Evolutionary conservation across 208 protist genomes (phyloP).

Genomic region (Herpetomonas tarakana): DNA sequence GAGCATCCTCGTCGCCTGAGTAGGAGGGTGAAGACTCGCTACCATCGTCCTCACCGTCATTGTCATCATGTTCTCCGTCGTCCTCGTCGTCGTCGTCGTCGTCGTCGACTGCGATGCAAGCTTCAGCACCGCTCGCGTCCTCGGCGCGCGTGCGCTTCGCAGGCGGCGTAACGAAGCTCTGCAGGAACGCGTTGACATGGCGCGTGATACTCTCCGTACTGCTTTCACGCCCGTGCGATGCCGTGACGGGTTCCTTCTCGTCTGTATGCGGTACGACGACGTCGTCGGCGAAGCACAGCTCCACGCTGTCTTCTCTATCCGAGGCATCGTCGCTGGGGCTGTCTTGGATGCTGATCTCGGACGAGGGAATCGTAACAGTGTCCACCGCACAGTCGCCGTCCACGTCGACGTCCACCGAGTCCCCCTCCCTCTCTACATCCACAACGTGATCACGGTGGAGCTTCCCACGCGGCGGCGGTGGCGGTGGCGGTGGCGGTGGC

Average conservation of each 20-base stretch:
- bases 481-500: too few species aligned
- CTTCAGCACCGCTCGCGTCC: neutral
- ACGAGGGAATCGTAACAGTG: neutral
- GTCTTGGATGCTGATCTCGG: neutral
- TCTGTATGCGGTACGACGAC: neutral
- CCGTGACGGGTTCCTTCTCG: too few species aligned
- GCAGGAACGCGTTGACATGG: neutral
- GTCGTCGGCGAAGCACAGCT: neutral
- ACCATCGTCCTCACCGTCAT: neutral
- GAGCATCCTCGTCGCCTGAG: neutral
- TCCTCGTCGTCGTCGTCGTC: slow-evolving; percentile 8
- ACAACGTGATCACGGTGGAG: neutral
- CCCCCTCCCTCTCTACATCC: neutral
- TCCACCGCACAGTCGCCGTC: neutral
- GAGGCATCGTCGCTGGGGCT: neutral
- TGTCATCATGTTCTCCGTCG: slow-evolving; percentile 5
- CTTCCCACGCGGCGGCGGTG: too few species aligned
- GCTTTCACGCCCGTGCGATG: too few species aligned
- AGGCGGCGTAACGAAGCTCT: neutral
- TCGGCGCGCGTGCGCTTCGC: neutral
- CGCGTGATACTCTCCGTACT: neutral
- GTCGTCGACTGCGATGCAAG: neutral
- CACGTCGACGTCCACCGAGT: neutral
- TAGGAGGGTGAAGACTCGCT: neutral
- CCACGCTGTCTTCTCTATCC: neutral